Base-by-base conservation (phyloP, 495 filamentous ascomycete genomes). In the Margaritispora aquatica region DNA sequence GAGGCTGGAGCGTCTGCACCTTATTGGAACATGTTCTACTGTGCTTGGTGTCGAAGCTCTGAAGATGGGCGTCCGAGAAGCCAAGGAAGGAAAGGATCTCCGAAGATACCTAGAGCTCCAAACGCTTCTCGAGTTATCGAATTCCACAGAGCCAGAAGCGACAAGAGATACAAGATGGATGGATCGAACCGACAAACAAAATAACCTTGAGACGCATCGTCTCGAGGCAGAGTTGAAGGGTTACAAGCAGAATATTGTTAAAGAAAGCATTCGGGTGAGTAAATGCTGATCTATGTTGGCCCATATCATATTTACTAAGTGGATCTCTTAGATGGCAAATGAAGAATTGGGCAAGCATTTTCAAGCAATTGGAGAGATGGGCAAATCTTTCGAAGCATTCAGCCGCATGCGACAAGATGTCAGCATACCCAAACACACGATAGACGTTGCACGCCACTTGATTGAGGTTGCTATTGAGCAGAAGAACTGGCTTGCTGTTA, bases 201-300 rank as follows among this genome's bases (percentile, higher is more conserved):
- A 90, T 60, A 81, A 82, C 57, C 71, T 72, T 1, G 85, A 91
- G 66, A 85, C 82, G 1, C 81, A 88, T 38, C 82, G 87, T 49
- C 74, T 97, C 58, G 88, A 96, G 62, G 74, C 80, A 5, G 91
- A 97, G 67, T 73, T 98, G 26, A 89, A 89, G 69, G 88, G 87
- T 7, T 97, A 97, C 74, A 98, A 96, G 72, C 96, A 97, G 66
- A 98, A 97, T 62, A 71, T 97, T 34, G 90, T 98, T 62, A 97
- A 97, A 70, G 94, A 98, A 72, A 97, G 92, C 73, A 96, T 97
- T 61, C 75, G 95, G 66, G 91, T 95, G 79, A 56, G 85, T 63
- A 9, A 19, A 22, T n/a, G 36, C 5, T 2, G 10, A 38, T 26
- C 21, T 46, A 3, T 54, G 21, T 20, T 50, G n/a, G 58, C 11